A percentile compares a stretch with the other conserved stretches of the same genome.
Evolutionary conservation across 805 yeast genomes (phyloP).

Genomic region (Kuraishia piskuri): DNA sequence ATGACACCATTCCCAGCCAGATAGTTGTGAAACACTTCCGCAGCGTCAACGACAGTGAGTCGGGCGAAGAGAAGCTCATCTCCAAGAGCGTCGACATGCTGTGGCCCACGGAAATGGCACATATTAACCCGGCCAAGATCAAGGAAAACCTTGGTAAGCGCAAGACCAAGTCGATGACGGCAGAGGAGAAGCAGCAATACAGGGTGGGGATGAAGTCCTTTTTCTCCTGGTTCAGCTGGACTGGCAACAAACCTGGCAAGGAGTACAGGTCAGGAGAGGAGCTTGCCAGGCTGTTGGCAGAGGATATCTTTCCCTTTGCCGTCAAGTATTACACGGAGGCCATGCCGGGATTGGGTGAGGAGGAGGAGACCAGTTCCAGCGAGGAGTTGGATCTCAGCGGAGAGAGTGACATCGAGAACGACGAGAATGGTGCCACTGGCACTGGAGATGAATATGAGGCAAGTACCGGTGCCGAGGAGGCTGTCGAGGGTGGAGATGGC

Average conservation of each 20-base stretch:
- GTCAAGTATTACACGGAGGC: slow-evolving; percentile 76
- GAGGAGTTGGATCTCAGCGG: slow-evolving; percentile 47
- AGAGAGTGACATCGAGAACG: slow-evolving; percentile 33
- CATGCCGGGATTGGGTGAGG: slow-evolving; percentile 48
- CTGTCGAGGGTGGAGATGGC: neutral
- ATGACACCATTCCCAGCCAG: slow-evolving; percentile 45
- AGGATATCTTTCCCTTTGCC: slow-evolving; percentile 81
- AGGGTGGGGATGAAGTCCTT: slow-evolving; percentile 73
- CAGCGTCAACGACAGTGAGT: slow-evolving; percentile 31
- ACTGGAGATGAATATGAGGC: neutral
- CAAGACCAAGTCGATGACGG: slow-evolving; percentile 24
- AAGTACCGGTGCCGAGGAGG: slow-evolving; percentile 1
- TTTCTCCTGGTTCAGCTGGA: slow-evolving; percentile 84
- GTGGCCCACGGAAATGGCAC: slow-evolving; percentile 64
- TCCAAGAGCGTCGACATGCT: slow-evolving; percentile 46
- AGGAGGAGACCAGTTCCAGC: slow-evolving; percentile 26
- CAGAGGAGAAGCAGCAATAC: slow-evolving; percentile 50
- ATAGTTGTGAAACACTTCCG: slow-evolving; percentile 52
- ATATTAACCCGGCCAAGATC: slow-evolving; percentile 45
- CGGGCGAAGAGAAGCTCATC: slow-evolving; percentile 45
- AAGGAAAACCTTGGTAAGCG: slow-evolving; percentile 22
- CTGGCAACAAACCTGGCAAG: slow-evolving; percentile 69
- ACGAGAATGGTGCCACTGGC: slow-evolving; percentile 11
- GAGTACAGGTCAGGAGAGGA: slow-evolving; percentile 76
- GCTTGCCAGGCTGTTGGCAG: slow-evolving; percentile 60